Base-by-base conservation (phyloP, 352 stramenopile genomes). In the Elongisporangium anandrum region DNA sequence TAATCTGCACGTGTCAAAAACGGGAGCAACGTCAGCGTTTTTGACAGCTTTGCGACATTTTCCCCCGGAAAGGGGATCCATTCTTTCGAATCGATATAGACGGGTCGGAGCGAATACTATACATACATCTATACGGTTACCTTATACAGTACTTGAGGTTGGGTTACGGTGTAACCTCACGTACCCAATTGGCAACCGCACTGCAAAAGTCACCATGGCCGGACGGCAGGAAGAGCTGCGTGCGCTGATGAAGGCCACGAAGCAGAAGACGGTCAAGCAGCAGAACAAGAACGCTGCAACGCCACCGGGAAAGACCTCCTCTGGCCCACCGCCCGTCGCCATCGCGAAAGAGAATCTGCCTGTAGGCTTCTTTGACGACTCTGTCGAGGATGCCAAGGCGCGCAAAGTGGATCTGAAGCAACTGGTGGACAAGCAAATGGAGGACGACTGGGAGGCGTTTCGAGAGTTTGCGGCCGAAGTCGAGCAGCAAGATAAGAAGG, bases 381-480 rank as follows among this genome's bases (percentile, higher is more conserved):
- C 66, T 50, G 29, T 79, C n/a, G 70, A 74, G 5, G 70, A 84
- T 54, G 73, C 69, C n/a, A 82, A 82, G 26, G 76, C 66, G 6
- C 66, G 70, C 41, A 72, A 78, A 20, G 57, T 81, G 50, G 68
- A 84, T 56, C 48, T 86, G 41, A 64, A 81, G 61, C 63, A 85
- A 54, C 50, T 80, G 54, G 74, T 64, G 15, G 53, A 70, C n/a
- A 73, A 69, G 60, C 66, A 78, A 21, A 61, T 75, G 26, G 70
- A 73, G 23, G 56, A 69, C 51, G 80, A 90, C 45, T 90, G 80
- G 80, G 70, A 79, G 50, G 64, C 74, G 20, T 90, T 90, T 55
- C 68, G 85, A 52, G 67, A 77, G 41, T 90, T 90, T 24, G 73
- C 81, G 13, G 73, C 74, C 0, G 64, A 82, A 21, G 72, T 90